Conservation (phyloP, 2,329 filamentous ascomycete genomes). For the Colletotrichum lindemuthianum region DNA sequence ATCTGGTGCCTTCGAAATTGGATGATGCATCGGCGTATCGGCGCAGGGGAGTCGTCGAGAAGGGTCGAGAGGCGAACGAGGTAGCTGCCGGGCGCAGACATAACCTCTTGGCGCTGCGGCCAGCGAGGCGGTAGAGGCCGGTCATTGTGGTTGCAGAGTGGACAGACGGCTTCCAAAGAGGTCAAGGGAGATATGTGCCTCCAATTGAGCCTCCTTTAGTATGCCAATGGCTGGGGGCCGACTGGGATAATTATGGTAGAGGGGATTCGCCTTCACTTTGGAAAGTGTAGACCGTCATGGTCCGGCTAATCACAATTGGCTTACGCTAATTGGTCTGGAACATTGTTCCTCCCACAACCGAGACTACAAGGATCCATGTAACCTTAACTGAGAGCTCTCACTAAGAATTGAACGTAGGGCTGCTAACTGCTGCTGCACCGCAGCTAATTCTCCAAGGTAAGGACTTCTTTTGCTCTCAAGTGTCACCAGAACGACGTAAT, state of each 20-base stretch:
- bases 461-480: not conserved
- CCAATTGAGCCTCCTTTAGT: slow-evolving; percentile 38
- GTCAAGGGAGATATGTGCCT: slow-evolving; percentile 36
- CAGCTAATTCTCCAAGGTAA: slow-evolving; percentile 13
- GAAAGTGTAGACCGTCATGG: slow-evolving; percentile 35
- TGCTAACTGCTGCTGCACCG: not conserved
- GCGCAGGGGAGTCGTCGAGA: slow-evolving; percentile 73
- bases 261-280: slow-evolving; percentile 34
- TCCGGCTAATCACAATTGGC: slow-evolving; percentile 22
- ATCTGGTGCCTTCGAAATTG: slow-evolving; percentile 64
- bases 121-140: slow-evolving; percentile 77
- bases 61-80: slow-evolving; percentile 60
- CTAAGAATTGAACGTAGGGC: not conserved
- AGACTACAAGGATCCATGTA: slow-evolving; percentile 18
- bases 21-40: slow-evolving; percentile 67
- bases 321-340: slow-evolving; percentile 32
- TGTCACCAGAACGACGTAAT: too few relatives aligned
- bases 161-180: slow-evolving; percentile 43
- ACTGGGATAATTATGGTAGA: slow-evolving; percentile 29
- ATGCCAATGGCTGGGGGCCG: slow-evolving; percentile 36
- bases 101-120: slow-evolving; percentile 75
- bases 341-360: not conserved
- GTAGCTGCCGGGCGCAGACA: slow-evolving; percentile 59
- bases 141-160: slow-evolving; percentile 66
- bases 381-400: slow-evolving; percentile 3